Evolutionary conservation across 768 basidiomycete species (phyloP).

Genomic region (Auricularia auricula-judae): DNA sequence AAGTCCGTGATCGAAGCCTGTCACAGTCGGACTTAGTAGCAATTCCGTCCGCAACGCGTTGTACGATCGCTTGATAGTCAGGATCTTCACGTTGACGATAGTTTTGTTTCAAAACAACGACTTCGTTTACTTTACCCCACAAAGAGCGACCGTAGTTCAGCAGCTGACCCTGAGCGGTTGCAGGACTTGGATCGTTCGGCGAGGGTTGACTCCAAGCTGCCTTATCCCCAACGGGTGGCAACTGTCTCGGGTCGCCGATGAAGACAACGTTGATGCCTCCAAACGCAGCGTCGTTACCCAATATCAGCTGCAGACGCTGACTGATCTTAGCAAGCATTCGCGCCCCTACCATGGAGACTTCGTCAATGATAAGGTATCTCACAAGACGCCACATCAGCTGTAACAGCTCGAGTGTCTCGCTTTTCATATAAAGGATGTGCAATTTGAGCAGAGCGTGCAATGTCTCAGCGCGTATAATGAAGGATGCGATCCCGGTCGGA

Average conservation of each 20-base stretch:
- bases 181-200: too few species aligned
- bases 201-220: neutral
- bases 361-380: neutral
- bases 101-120: too few species aligned
- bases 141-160: too few species aligned
- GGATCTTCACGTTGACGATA: too few species aligned
- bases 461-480: neutral
- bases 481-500: neutral
- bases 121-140: too few species aligned
- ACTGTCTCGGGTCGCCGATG: neutral
- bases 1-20: too few species aligned
- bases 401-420: neutral
- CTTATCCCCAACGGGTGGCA: neutral
- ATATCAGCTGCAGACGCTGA: neutral
- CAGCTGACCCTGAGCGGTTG: too few species aligned
- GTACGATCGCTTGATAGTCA: too few species aligned
- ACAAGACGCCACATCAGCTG: neutral
- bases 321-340: neutral
- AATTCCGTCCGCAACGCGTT: too few species aligned
- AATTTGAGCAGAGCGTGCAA: neutral
- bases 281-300: neutral
- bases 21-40: too few species aligned
- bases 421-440: neutral
- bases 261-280: neutral
- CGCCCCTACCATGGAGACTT: neutral